Percentiles rank a stretch among this genome's conserved stretches.
Evolutionary conservation across 495 filamentous ascomycete species (phyloP).

Genomic region (Extremus antarcticus): DNA sequence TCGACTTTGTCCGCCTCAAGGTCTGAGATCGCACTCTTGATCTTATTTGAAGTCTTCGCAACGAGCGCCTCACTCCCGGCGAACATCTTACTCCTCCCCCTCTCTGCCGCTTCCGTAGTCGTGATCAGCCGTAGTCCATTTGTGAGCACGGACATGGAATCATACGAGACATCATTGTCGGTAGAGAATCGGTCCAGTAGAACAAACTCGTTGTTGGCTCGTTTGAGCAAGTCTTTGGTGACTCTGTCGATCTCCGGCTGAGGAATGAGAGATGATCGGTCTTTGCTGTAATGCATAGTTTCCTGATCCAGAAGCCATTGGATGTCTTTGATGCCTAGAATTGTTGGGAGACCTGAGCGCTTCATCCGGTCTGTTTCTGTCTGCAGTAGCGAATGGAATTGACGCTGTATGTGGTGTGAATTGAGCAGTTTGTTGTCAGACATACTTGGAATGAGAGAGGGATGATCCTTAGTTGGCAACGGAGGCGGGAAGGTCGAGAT

Average conservation of each 20-base stretch:
- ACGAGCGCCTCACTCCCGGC: neutral
- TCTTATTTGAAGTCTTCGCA: neutral
- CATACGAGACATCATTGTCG: neutral
- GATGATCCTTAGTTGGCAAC: slow-evolving; percentile 1
- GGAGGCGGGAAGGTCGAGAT: slow-evolving; percentile 12
- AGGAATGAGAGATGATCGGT: slow-evolving; percentile 2
- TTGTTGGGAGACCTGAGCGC: slow-evolving; percentile 2
- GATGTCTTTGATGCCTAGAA: slow-evolving; percentile 4
- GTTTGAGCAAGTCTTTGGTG: neutral
- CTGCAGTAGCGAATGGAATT: slow-evolving; percentile 4
- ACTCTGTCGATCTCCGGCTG: neutral
- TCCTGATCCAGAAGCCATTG: slow-evolving; percentile 10
- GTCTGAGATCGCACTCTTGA: neutral
- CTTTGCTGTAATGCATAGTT: slow-evolving; percentile 2
- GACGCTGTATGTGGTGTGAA: slow-evolving; percentile 1
- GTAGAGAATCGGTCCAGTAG: neutral
- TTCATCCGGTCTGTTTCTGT: slow-evolving; percentile 3
- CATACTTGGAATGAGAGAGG: slow-evolving; percentile 7
- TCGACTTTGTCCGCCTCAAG: neutral
- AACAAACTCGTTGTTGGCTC: neutral
- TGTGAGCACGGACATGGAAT: neutral
- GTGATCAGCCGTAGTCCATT: neutral
- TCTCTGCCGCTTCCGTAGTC: neutral
- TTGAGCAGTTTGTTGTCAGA: slow-evolving; percentile 7
- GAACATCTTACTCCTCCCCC: neutral